Evolutionary conservation across 176 grass and related monocot genomes (phyloP).

Genomic region (Alloteropsis semialata): DNA sequence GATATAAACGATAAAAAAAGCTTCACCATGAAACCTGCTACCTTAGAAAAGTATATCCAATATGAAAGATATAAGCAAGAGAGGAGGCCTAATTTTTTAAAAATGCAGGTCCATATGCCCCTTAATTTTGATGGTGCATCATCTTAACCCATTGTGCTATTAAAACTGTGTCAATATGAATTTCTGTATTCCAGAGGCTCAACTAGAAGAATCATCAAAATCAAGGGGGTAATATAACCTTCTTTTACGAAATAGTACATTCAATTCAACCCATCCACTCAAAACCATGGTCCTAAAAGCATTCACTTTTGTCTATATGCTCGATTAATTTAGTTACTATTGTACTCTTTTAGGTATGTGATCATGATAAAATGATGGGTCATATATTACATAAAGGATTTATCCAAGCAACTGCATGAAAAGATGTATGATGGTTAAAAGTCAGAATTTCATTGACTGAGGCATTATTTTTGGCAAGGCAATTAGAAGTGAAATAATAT

Average conservation of each 20-base stretch:
- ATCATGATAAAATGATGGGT: not conserved
- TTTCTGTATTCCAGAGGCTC: not conserved
- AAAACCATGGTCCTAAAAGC: not conserved
- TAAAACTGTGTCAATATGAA: not conserved
- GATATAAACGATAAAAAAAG: not conserved
- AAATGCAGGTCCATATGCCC: not conserved
- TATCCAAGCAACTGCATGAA: not conserved
- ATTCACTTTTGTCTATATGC: not conserved
- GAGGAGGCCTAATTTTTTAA: not conserved
- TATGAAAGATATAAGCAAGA: not conserved
- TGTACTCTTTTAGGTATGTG: not conserved
- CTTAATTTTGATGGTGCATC: not conserved
- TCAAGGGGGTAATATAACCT: not conserved
- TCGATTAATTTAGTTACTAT: conserved; percentile 5
- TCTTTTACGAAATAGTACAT: not conserved
- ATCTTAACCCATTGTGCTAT: not conserved
- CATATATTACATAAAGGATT: not conserved
- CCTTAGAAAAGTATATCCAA: conserved; percentile 6
- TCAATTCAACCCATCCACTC: not conserved
- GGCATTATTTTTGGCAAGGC: not conserved
- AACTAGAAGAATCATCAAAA: not conserved
- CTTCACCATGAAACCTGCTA: not conserved
- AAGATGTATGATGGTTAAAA: conserved; percentile 10
- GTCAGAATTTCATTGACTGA: not conserved
- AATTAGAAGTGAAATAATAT: not conserved